A percentile compares a stretch with the other conserved stretches of the same genome.
Evolutionary conservation across 1,284 basidiomycete species (phyloP).

Genomic region (Trichosporon ovoides): DNA sequence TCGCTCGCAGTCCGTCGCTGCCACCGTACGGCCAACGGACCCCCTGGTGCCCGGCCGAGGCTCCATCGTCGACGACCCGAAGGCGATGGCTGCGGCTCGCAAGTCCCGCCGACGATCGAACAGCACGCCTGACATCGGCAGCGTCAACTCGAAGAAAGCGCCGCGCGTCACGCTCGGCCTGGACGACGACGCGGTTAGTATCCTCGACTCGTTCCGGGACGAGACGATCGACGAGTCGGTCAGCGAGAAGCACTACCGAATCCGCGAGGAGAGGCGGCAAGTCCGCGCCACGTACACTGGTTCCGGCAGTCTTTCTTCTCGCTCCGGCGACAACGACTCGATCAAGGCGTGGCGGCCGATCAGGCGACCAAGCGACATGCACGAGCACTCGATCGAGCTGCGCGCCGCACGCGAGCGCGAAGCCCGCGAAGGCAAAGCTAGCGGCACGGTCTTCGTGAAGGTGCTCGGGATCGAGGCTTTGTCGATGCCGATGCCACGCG

Average conservation of each 20-base stretch:
- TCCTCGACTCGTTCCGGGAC: conserved; percentile 41
- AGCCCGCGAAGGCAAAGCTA: conserved; percentile 63
- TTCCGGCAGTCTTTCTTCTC: conserved; percentile 55
- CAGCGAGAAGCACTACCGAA: conserved; percentile 54
- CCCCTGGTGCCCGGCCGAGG: background rate
- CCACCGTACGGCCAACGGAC: background rate
- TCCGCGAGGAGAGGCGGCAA: conserved; percentile 60
- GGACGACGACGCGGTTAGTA: conserved; percentile 34
- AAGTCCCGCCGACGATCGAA: conserved; percentile 38
- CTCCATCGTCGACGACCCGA: conserved; percentile 11
- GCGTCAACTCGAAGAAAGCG: conserved; percentile 21
- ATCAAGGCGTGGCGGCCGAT: conserved; percentile 78
- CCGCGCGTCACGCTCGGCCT: conserved; percentile 41
- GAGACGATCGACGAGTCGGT: conserved; percentile 39
- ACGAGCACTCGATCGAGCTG: conserved; percentile 86
- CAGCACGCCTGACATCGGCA: conserved; percentile 38
- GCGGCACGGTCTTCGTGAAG: conserved; percentile 91
- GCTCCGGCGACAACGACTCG: conserved; percentile 69
- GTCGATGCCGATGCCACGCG: conserved; percentile 65
- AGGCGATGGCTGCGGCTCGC: conserved; percentile 14
- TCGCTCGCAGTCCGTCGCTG: background rate
- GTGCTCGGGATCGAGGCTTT: conserved; percentile 71
- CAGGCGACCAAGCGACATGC: conserved; percentile 87
- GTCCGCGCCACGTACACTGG: conserved; percentile 72
- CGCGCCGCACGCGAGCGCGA: conserved; percentile 70